Conservation (phyloP, 2,329 filamentous ascomycete genomes). For the Neurospora sp. region DNA sequence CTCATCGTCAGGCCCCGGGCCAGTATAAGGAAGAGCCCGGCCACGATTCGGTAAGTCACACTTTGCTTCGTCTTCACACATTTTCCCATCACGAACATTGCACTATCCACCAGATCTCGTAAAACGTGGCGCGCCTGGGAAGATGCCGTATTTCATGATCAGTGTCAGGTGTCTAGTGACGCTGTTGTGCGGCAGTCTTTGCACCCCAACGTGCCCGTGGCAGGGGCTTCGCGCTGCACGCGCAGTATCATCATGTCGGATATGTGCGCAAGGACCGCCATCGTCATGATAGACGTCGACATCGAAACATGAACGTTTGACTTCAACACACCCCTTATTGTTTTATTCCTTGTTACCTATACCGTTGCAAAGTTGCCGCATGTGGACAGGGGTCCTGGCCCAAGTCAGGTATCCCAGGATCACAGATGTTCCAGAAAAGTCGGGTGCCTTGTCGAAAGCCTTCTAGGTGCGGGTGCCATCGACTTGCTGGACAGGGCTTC, state of each 20-base stretch:
- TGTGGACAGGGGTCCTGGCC: slow-evolving; percentile 3
- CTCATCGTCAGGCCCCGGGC: slow-evolving; percentile 33
- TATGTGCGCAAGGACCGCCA: not conserved
- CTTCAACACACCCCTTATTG: not conserved
- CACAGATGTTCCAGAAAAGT: slow-evolving; percentile 33
- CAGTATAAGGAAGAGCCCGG: slow-evolving; percentile 34
- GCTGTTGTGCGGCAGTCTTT: not conserved
- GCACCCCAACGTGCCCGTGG: not conserved
- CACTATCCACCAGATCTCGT: not conserved
- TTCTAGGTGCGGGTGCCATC: slow-evolving; percentile 30
- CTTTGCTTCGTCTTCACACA: slow-evolving; percentile 12
- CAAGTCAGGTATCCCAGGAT: slow-evolving; percentile 10
- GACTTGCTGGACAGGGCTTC: slow-evolving; percentile 19
- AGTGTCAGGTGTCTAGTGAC: not conserved
- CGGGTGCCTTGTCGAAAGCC: slow-evolving; percentile 34
- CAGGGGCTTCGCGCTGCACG: not conserved
- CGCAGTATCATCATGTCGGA: slow-evolving; percentile 3
- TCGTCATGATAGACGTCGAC: not conserved
- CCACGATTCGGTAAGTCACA: slow-evolving; percentile 30
- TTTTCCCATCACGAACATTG: not conserved
- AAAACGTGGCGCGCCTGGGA: not conserved
- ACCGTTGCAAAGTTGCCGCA: slow-evolving; percentile 8
- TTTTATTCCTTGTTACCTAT: slow-evolving; percentile 3
- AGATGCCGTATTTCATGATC: not conserved
- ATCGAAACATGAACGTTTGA: not conserved